Evolutionary conservation across 179 eudicot genomes (phyloP), one percentile per base, ranked within the genome.

Genomic region (Gypsophila paniculata): DNA sequence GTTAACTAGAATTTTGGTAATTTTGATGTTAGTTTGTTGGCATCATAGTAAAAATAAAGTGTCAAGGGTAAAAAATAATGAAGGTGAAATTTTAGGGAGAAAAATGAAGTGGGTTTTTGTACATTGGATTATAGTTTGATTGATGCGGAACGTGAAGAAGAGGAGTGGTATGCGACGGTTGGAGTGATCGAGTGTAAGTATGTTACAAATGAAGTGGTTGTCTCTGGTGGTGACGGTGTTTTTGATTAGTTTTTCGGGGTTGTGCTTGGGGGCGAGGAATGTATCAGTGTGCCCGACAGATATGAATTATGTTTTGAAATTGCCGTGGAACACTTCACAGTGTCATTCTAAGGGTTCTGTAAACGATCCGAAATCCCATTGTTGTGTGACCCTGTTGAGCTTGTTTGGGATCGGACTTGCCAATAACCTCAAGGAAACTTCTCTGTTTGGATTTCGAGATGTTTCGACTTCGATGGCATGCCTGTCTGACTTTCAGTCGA

Each of bases 241-340:
- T 68, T 49, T 25, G 71, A 13, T 29, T 49, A 51, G 59, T 68
- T 68, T 68, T 9, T 52, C 71, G 44, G 23, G 59, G 59, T 68
- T 68, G 5, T 49, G 59, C 26, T 9, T 25, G 58, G 71, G 21
- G 19, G 39, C 68, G 19, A 39, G 26, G 14, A 8, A 19, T 11
- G 51, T 18, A 17, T 68, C 71, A 9, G 9, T 23, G 36, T 68
- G 71, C 51, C 59, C 71, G 29, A 51, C 38, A 1, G 71, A 68
- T 26, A 17, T 51, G 25, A 51, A 18, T 51, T 68, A 23, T 29
- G 71, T 68, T 17, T 34, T 15, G 38, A 68, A 59, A 25, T 57
- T 68, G 38, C 60, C 71, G 6, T 68, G 71, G 71, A 51, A 68
- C 59, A 68, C 23, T 68, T 51, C 71, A 68, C 59, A 68, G 39